Percentiles rank a stretch among this genome's conserved stretches.
Conservation (phyloP, 495 filamentous ascomycete genomes). For the Amphirosellinia nigrospora region DNA sequence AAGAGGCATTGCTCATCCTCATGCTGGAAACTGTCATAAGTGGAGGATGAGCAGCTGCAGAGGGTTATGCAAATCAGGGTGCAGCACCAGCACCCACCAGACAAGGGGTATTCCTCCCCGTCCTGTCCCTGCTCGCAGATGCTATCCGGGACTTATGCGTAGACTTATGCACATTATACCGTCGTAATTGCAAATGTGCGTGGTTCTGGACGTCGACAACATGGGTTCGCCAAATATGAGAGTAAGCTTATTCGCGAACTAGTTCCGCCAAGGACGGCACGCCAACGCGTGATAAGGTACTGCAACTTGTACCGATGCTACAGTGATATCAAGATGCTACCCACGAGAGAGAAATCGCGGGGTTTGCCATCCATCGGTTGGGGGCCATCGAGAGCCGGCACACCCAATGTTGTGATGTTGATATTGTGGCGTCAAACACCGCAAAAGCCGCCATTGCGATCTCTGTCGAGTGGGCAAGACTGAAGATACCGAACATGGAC, state of each 20-base stretch:
- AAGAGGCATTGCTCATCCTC: conserved; percentile 25
- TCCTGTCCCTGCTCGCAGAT: not conserved
- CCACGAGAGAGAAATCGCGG: not conserved
- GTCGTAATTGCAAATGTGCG: not conserved
- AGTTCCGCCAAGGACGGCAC: not conserved
- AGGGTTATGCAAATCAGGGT: conserved; percentile 11
- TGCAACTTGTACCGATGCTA: not conserved
- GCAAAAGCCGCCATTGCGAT: not conserved
- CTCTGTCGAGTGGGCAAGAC: not conserved
- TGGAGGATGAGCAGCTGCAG: conserved; percentile 12
- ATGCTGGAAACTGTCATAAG: conserved; percentile 21
- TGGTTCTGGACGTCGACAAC: not conserved
- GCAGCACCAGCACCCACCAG: not conserved
- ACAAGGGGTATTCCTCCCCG: too few species aligned
- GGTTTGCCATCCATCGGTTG: not conserved
- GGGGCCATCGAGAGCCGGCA: not conserved
- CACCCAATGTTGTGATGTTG: not conserved
- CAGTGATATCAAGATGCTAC: not conserved
- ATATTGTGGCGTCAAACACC: too few species aligned
- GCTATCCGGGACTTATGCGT: not conserved
- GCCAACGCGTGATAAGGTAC: conserved; percentile 12
- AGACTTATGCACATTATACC: conserved; percentile 12
- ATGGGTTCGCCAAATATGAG: not conserved
- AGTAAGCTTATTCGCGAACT: conserved; percentile 24
- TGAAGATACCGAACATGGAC: not conserved